phyloP scores from a whole-genome alignment of 2,329 filamentous ascomycete genomes.

The Fusarium keratoplasticum region DNA sequence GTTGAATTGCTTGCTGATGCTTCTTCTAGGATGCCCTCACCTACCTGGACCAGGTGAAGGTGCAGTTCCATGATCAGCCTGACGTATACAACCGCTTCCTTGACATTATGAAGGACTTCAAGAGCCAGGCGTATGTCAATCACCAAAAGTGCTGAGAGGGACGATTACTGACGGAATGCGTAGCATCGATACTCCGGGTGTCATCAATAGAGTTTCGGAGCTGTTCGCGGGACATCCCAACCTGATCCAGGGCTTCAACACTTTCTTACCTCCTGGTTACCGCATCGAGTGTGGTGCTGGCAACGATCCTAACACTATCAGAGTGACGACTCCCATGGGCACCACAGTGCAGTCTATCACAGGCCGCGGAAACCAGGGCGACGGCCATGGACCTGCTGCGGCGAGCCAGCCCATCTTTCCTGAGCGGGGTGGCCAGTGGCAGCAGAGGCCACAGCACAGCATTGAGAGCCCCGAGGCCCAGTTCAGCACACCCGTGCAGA shows the following conservation, averaged over 20 bases:
- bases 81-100: slow-evolving; percentile 98
- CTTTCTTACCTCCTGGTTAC: slow-evolving; percentile 94
- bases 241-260: slow-evolving; percentile 97
- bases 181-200: slow-evolving; percentile 94
- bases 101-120: slow-evolving; percentile 99
- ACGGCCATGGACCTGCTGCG: slow-evolving; percentile 53
- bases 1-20: slow-evolving; percentile 15
- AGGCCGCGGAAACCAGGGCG: slow-evolving; percentile 60
- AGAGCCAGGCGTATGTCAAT: slow-evolving; percentile 85
- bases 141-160: background rate
- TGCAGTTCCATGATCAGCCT: slow-evolving; percentile 95
- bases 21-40: slow-evolving; percentile 76
- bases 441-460: slow-evolving; percentile 67
- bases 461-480: slow-evolving; percentile 72
- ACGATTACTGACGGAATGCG: slow-evolving; percentile 42
- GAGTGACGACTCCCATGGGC: slow-evolving; percentile 97
- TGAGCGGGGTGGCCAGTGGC: slow-evolving; percentile 65
- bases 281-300: slow-evolving; percentile 95
- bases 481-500: slow-evolving; percentile 69
- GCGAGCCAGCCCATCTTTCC: slow-evolving; percentile 59
- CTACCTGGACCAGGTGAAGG: slow-evolving; percentile 98
- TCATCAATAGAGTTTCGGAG: slow-evolving; percentile 95
- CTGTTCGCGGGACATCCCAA: slow-evolving; percentile 96
- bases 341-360: slow-evolving; percentile 92
- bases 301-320: slow-evolving; percentile 94